Evolutionary conservation across 352 stramenopile genomes (phyloP).

Genomic region (Phytophthora cactorum): DNA sequence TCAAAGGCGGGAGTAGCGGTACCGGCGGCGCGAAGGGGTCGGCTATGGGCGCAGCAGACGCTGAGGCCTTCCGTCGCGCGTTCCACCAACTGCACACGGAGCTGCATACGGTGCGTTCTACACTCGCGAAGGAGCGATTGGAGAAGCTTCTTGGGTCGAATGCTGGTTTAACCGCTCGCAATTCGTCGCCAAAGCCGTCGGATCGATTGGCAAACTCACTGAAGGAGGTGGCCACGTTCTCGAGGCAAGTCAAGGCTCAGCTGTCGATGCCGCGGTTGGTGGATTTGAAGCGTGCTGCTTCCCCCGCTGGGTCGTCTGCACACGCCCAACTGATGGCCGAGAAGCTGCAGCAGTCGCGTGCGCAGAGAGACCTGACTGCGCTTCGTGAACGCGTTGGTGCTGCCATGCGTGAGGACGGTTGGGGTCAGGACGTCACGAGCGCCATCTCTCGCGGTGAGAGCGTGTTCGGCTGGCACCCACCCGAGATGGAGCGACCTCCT

Average conservation of each 20-base stretch:
- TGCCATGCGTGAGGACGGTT: constrained; percentile 56
- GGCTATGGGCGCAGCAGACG: constrained; percentile 47
- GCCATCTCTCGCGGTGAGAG: constrained; percentile 68
- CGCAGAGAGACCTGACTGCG: constrained; percentile 41
- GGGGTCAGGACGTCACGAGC: constrained; percentile 59
- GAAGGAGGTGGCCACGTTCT: constrained; percentile 59
- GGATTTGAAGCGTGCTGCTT: constrained; percentile 46
- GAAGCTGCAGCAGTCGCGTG: constrained; percentile 57
- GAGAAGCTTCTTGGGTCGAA: constrained; percentile 51
- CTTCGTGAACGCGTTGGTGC: constrained; percentile 54
- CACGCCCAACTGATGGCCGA: constrained; percentile 57
- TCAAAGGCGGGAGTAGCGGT: constrained; percentile 25
- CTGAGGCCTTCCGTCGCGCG: constrained; percentile 63
- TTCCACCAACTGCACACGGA: constrained; percentile 66
- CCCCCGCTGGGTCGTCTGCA: constrained; percentile 22
- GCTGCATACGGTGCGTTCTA: constrained; percentile 53
- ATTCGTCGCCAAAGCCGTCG: constrained; percentile 27
- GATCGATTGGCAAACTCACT: constrained; percentile 43
- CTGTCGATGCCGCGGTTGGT: constrained; percentile 75
- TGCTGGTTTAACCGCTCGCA: constrained; percentile 11
- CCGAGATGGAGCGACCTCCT: constrained; percentile 72
- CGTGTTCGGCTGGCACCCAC: constrained; percentile 78
- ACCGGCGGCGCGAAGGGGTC: constrained; percentile 36
- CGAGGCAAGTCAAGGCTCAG: constrained; percentile 58
- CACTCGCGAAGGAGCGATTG: constrained; percentile 66